phyloP scores from a whole-genome alignment of 2,329 filamentous ascomycete species.

The Aspergillus flavus region DNA sequence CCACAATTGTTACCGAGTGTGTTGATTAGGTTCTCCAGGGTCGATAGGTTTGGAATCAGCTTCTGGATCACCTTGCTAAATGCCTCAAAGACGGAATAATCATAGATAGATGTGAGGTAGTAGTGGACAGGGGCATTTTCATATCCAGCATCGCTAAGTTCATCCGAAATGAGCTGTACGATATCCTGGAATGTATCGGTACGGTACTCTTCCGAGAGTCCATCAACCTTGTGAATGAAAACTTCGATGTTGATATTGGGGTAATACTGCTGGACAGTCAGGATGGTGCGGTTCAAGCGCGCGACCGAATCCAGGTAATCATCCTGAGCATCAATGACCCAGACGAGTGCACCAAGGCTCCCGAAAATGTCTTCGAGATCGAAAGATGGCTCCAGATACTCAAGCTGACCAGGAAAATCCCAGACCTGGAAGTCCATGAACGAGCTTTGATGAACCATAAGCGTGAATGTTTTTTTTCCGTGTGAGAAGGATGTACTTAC shows the following conservation, averaged over 20 bases:
- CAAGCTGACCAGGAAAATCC: constrained; percentile 94
- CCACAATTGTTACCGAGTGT: constrained; percentile 90
- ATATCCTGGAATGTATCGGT: constrained; percentile 96
- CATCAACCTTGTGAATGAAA: constrained; percentile 98
- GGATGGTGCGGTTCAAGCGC: constrained; percentile 83
- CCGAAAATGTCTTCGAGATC: constrained; percentile 94
- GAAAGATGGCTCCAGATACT: constrained; percentile 86
- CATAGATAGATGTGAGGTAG: constrained; percentile 96
- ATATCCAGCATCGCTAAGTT: constrained; percentile 88
- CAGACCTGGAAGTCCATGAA: constrained; percentile 99
- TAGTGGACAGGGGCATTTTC: constrained; percentile 94
- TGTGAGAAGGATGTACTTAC: constrained; percentile 57
- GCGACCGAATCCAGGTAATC: constrained; percentile 92
- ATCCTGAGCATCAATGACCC: constrained; percentile 98
- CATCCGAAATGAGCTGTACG: constrained; percentile 92
- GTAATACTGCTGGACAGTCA: constrained; percentile 84
- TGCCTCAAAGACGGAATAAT: constrained; percentile 97
- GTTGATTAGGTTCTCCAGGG: constrained; percentile 90
- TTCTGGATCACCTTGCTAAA: constrained; percentile 99
- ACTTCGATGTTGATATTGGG: constrained; percentile 96
- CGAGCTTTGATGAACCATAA: constrained; percentile 60
- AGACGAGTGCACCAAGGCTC: constrained; percentile 90
- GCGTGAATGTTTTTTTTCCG: background rate
- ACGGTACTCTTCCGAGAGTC: constrained; percentile 95
- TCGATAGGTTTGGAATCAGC: constrained; percentile 88